Evolutionary conservation across 1,284 basidiomycete species (phyloP), one percentile per base, ranked within the genome.

Genomic region (Trametes pubescens): DNA sequence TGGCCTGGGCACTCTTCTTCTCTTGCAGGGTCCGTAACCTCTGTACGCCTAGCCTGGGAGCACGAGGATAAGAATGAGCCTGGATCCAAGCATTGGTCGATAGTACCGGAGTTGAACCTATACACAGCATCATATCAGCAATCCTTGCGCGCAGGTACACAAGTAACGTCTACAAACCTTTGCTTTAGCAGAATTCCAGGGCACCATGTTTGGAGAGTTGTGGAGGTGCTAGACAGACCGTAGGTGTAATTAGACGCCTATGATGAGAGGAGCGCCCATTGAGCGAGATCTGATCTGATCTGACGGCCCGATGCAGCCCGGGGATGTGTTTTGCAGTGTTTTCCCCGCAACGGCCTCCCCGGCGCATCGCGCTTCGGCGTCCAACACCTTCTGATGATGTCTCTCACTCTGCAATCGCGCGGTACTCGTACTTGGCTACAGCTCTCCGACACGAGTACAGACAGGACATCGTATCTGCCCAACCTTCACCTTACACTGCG

Each of bases 1-100:
- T 98, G 0, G 95, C 95, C 64, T 98, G 89, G 0, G 96, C 95
- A 68, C 92, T 88, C 79, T 93, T 96, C 86, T 98, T 98, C 80
- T 96, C 93, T 73, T 97, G 94, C 2, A 98, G 80, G 37, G 92
- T 95, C 57, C 94, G 86, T 57, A 98, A 82, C 7, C 96, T 89
- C 77, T 99, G 96, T 34, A 97, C 91, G 3, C 95, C 93, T 52
- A 98, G 86, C 67, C 94, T 96, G 69, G 47, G 43, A 43, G 57
- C 44, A 47, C 65, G 51, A 58, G 52, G 51, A 68, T 65, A 59
- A 66, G 65, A 57, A 69, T 69, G 46, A 69, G 70, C 59, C 61
- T 66, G 44, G 67, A 61, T 67, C 64, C 61, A 47, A 61, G 48
- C 57, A 61, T 43, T 48, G 51, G 59, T 62, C 32, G 59, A 62